Evolutionary conservation across 2,329 filamentous ascomycete genomes (phyloP), one percentile per base, ranked within the genome.

Genomic region (Fusarium sp.): DNA sequence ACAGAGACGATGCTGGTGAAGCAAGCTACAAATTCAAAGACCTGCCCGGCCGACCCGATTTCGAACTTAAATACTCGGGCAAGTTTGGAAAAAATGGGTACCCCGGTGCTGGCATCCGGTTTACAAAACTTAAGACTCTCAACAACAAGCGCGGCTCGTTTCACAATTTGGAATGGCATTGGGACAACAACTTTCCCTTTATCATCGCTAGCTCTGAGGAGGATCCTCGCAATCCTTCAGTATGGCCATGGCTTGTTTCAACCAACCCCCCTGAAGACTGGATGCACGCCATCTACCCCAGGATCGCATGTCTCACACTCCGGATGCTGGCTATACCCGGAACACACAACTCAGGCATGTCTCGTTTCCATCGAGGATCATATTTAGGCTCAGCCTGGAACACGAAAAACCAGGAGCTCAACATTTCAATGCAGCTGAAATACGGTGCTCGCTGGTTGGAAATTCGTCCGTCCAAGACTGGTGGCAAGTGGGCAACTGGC

Each of bases 341-440:
- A 33, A 50, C 47, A 23, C 47, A 50, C n/a, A 19, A 50, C 18
- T 33, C 47, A 8, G 47, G 47, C n/a, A 19, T 19, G 47, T 50
- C 30, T 3, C n/a, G 30, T 18, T 50, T 50, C 16, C 30, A 50
- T 15, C 16, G 47, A 13, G 4, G 4, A 11, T 50, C 47, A 9
- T 23, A 9, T 13, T 7, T 33, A 0, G 47, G 47, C 5, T 4
- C 11, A 6, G 3, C 16, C 11, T 4, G 3, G 30, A 50, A 50
- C n/a, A 23, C n/a, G 18, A 19, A 15, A 15, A 13, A 9, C 11
- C 47, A 50, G 21, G 9, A 23, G n/a, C 16, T 23, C 47, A 32
- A 13, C 16, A 4, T 50, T 6, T 7, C 47, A 33, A 16, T 1
- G 11, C 47, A 50, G 18, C 30, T 50, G 0, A 33, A 23, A 32